These are phyloP conservation scores for Tolypocladium inflatum DNA, from an alignment of 2,329 filamentous ascomycete genomes.

Conservation along the genomic window DNA sequence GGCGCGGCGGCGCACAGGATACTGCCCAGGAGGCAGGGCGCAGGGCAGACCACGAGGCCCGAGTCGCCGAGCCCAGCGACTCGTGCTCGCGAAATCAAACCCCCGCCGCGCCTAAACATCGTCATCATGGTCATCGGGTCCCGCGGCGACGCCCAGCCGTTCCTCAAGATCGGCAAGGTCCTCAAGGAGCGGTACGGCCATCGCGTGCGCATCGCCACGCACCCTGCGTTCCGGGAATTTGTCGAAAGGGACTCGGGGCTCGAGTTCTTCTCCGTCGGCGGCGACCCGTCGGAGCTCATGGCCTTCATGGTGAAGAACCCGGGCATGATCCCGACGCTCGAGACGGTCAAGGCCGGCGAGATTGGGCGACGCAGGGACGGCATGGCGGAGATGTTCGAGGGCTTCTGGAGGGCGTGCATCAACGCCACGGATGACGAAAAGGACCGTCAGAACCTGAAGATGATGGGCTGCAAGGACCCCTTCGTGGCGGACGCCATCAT, in stretches of 20 bases:
- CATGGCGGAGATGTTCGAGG: slow-evolving; percentile 77
- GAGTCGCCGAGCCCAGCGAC: slow-evolving; percentile 9
- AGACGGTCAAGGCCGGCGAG: slow-evolving; percentile 64
- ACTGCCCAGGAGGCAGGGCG: slow-evolving; percentile 4
- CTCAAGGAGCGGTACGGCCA: slow-evolving; percentile 64
- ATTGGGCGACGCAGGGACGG: slow-evolving; percentile 55
- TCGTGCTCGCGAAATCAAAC: slow-evolving; percentile 6
- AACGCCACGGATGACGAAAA: slow-evolving; percentile 58
- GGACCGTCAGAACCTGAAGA: slow-evolving; percentile 49
- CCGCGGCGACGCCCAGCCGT: slow-evolving; percentile 72
- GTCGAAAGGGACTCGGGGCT: slow-evolving; percentile 62
- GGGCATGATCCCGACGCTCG: slow-evolving; percentile 64
- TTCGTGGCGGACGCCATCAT: slow-evolving; percentile 76
- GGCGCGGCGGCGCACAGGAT: slow-evolving; percentile 48
- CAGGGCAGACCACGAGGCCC: slow-evolving; percentile 10
- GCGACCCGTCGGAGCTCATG: slow-evolving; percentile 74
- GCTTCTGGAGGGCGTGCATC: slow-evolving; percentile 72
- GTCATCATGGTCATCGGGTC: slow-evolving; percentile 79
- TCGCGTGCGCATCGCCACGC: slow-evolving; percentile 68
- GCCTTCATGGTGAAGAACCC: slow-evolving; percentile 84
- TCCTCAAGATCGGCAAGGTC: slow-evolving; percentile 64
- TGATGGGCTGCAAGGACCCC: slow-evolving; percentile 51
- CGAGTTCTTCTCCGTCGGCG: slow-evolving; percentile 74
- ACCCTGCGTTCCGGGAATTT: slow-evolving; percentile 68
- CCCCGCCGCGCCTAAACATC: slow-evolving; percentile 56